Percentiles rank a stretch among this genome's conserved stretches.
phyloP scores from a whole-genome alignment of 352 stramenopile species.

The Phytophthora gonapodyides region DNA sequence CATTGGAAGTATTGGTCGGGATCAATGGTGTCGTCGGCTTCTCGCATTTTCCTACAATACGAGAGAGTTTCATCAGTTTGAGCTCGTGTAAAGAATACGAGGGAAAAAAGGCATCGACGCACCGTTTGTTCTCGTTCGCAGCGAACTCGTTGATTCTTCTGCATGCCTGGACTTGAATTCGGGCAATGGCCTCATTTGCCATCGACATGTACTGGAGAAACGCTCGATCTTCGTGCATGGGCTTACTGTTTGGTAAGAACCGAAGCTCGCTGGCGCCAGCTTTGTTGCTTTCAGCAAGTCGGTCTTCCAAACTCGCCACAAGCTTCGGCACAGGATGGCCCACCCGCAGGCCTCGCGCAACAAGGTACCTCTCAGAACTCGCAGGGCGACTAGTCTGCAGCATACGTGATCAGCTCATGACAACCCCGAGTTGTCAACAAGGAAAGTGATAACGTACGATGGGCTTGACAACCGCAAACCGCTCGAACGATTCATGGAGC shows the following conservation, averaged over 20 bases:
- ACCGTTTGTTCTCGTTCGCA: slow-evolving; percentile 36
- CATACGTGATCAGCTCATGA: slow-evolving; percentile 5
- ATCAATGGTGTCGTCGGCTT: slow-evolving; percentile 22
- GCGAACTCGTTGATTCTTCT: slow-evolving; percentile 41
- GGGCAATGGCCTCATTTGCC: slow-evolving; percentile 41
- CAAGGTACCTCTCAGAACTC: slow-evolving; percentile 80
- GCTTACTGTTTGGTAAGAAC: slow-evolving; percentile 28
- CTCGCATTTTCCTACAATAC: slow-evolving; percentile 24
- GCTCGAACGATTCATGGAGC: slow-evolving; percentile 62
- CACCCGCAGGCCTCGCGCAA: slow-evolving; percentile 38
- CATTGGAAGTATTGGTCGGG: slow-evolving; percentile 42
- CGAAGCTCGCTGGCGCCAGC: neutral
- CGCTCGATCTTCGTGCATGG: slow-evolving; percentile 26
- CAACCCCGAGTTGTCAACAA: no score
- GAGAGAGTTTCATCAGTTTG: neutral
- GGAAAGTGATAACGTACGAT: slow-evolving; percentile 22
- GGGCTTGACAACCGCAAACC: slow-evolving; percentile 74
- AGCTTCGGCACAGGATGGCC: slow-evolving; percentile 29
- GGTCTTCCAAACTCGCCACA: slow-evolving; percentile 31
- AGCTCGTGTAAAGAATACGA: neutral
- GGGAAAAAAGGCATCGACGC: neutral
- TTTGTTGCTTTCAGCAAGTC: slow-evolving; percentile 19
- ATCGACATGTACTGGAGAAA: slow-evolving; percentile 54
- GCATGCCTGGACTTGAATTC: slow-evolving; percentile 46
- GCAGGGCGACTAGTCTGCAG: slow-evolving; percentile 75